Evolutionary conservation across 805 yeast genomes (phyloP).

Genomic region (Torulaspora franciscae): DNA sequence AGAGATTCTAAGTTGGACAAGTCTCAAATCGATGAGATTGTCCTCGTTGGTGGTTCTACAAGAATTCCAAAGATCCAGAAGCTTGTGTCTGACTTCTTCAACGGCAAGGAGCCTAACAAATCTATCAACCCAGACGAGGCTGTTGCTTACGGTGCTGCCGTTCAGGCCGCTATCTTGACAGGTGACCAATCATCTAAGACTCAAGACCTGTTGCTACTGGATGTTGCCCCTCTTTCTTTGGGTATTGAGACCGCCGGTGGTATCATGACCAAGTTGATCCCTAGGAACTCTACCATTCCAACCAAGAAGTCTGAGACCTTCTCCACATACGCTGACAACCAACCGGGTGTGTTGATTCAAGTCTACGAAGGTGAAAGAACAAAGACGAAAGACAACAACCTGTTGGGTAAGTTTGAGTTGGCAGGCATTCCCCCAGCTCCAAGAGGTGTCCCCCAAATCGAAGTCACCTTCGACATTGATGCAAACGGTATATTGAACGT

Average conservation of each 20-base stretch:
- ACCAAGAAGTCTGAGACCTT: constrained; percentile 95
- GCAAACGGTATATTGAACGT: constrained; percentile 97
- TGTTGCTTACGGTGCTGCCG: constrained; percentile 99
- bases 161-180: constrained; percentile 93
- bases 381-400: constrained; percentile 90
- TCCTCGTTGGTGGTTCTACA: constrained; percentile 95
- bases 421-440: constrained; percentile 98
- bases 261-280: constrained; percentile 96
- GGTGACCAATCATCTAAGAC: constrained; percentile 97
- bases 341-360: constrained; percentile 97
- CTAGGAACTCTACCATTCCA: constrained; percentile 95
- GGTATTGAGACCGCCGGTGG: constrained; percentile 99
- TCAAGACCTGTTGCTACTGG: constrained; percentile 88
- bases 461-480: constrained; percentile 94
- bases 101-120: constrained; percentile 95
- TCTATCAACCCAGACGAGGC: constrained; percentile 98
- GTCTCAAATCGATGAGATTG: constrained; percentile 86
- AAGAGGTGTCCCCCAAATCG: constrained; percentile 97
- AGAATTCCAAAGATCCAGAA: constrained; percentile 97
- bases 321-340: constrained; percentile 97
- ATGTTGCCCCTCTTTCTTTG: constrained; percentile 94
- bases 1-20: constrained; percentile 87
- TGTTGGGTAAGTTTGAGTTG: constrained; percentile 94
- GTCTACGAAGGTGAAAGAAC: constrained; percentile 98
- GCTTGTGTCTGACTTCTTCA: constrained; percentile 91